Evolutionary conservation across 176 grass and related monocot species (phyloP).

Genomic region (Dendrocalamus sinicus): DNA sequence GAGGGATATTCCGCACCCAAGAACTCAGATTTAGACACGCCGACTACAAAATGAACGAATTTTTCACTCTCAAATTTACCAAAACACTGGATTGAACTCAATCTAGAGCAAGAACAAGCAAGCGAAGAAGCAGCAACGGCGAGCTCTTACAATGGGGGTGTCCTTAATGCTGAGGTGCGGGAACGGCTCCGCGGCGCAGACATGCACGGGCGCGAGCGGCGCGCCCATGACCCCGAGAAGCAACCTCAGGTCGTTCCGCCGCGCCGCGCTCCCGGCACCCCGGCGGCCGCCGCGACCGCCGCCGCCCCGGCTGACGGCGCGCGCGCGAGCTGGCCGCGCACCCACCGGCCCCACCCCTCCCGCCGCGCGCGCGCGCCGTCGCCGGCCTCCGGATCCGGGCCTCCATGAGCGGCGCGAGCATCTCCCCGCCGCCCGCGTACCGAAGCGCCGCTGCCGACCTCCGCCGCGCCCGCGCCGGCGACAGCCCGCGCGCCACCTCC

Average conservation of each 20-base stretch:
- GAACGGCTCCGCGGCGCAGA: constrained; percentile 73
- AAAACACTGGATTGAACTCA: constrained; percentile 2
- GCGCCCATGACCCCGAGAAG: constrained; percentile 86
- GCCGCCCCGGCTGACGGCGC: constrained; percentile 33
- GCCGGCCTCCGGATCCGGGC: constrained; percentile 65
- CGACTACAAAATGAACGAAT: neutral
- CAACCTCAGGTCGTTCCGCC: constrained; percentile 71
- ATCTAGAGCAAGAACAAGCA: constrained; percentile 30
- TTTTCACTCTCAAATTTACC: neutral
- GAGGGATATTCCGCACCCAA: neutral
- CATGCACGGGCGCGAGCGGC: constrained; percentile 76
- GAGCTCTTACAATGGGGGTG: constrained; percentile 76
- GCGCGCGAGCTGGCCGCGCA: constrained; percentile 65
- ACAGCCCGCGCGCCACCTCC: constrained; percentile 70
- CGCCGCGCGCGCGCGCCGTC: constrained; percentile 37
- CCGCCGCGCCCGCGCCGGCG: constrained; percentile 58
- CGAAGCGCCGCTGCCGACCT: constrained; percentile 35
- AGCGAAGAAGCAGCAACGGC: neutral
- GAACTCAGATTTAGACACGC: constrained; percentile 31
- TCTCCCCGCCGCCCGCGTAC: constrained; percentile 50
- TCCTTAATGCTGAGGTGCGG: constrained; percentile 93
- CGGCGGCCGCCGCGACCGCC: neutral
- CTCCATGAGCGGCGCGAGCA: constrained; percentile 77
- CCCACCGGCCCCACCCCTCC: constrained; percentile 73
- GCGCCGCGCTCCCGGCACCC: neutral